Conservation (phyloP, 2,329 filamentous ascomycete species). For the Penicillium sclerotiorum region DNA sequence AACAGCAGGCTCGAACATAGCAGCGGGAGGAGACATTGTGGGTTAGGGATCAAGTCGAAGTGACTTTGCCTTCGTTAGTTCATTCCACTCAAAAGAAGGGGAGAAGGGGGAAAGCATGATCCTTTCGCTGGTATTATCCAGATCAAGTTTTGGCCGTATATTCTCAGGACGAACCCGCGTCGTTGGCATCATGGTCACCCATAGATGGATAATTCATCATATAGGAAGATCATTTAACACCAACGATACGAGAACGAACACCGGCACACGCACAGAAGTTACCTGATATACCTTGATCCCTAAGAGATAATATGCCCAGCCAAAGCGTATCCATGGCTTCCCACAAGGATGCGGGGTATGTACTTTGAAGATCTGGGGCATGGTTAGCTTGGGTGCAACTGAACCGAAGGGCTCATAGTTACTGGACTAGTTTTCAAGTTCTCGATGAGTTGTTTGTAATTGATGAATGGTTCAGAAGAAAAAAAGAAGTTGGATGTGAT, state of each 20-base stretch:
- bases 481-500: constrained; percentile 10
- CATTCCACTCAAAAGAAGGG: constrained; percentile 38
- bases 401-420: constrained; percentile 17
- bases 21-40: constrained; percentile 79
- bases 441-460: constrained; percentile 2
- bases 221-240: constrained; percentile 15
- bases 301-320: constrained; percentile 40
- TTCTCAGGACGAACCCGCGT: constrained; percentile 61
- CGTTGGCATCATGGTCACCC: constrained; percentile 5
- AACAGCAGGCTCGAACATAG: constrained; percentile 58
- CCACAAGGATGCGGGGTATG: constrained; percentile 26
- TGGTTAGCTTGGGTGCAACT: constrained; percentile 15
- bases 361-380: constrained; percentile 23
- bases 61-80: constrained; percentile 37
- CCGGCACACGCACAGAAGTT: constrained; percentile 64
- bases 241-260: constrained; percentile 53
- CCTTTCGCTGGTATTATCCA: constrained; percentile 99
- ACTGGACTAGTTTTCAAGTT: constrained; percentile 9
- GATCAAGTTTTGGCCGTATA: constrained; percentile 96
- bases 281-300: constrained; percentile 54
- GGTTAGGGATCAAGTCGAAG: constrained; percentile 35
- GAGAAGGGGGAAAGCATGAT: constrained; percentile 76
- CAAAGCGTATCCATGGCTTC: constrained; percentile 44
- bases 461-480: constrained; percentile 9
- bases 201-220: no score